Base-by-base conservation (phyloP, 2,329 filamentous ascomycete genomes). In the Penicillium sp. region DNA sequence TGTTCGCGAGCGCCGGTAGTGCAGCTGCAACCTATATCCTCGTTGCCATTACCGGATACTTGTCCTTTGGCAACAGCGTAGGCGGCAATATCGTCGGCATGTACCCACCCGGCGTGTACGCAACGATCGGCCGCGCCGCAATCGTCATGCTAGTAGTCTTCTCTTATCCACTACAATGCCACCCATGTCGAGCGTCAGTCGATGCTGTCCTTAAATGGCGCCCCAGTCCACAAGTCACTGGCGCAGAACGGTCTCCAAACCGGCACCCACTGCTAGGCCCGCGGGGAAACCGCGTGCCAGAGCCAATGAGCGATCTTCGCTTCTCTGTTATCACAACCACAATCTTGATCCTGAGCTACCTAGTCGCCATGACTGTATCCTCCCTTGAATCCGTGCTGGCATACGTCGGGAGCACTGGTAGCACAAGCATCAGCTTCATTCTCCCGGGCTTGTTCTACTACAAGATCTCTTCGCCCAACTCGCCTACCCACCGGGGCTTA, bases 101-200 rank as follows among this genome's bases (percentile, higher is more conserved):
- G 87, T 97, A 93, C 72, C 80, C 86, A 4, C 85, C 90, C 2
- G 91, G 89, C 1, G 82, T 91, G 43, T 88, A 89, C 17, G 93
- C 93, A 1, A 97, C 93, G 1, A 92, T 99, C 66, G 94, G 91
- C 54, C 93, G 95, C 65, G 91, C 92, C 3, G 94, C 94, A 47
- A 99, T 99, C 63, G 94, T 99, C 38, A 83, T 97, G 57, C 86
- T 99, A 1, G 94, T 99, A 66, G 92, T 95, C 75, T 97, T 99
- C 74, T 96, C 92, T 17, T 93, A 97, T 60, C 94, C 94, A 1
- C 84, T 99, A 1, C 94, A 99, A 75, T 89, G 96, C 38, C 94
- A 99, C 72, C 94, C 94, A 0, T 97, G 94, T 77, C 87, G 94
- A 60, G 94, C 94, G n/a, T 96, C 91, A 17, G 81, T 97, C 29